These are phyloP conservation scores for Chamaenerion angustifolium DNA, from an alignment of 345 rosid species.

Conservation along the genomic window DNA sequence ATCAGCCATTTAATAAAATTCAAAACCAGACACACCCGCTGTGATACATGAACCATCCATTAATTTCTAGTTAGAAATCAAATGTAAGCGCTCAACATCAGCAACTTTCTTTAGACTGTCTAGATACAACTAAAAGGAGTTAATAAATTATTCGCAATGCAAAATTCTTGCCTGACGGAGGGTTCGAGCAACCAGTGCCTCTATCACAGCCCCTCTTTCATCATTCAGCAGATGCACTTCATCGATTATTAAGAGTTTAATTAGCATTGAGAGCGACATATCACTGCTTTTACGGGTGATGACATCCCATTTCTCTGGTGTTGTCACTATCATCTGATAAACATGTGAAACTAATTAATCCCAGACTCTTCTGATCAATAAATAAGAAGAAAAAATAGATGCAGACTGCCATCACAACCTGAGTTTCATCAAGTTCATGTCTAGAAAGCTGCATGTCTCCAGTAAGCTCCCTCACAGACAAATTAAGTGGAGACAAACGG, in stretches of 20 bases:
- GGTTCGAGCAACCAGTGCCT: conserved; percentile 96
- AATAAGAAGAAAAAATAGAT: conserved; percentile 5
- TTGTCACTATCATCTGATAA: conserved; percentile 94
- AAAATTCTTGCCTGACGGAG: conserved; percentile 68
- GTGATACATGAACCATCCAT: too few species aligned
- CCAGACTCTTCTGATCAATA: not conserved
- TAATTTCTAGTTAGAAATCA: too few species aligned
- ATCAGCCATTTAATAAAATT: not conserved
- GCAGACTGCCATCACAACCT: conserved; percentile 32
- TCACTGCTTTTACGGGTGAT: conserved; percentile 99
- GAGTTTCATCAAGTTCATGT: conserved; percentile 87
- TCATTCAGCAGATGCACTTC: conserved; percentile 98
- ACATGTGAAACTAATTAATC: conserved; percentile 5
- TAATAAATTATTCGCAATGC: conserved; percentile 4
- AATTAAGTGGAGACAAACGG: conserved; percentile 81
- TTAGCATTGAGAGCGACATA: conserved; percentile 93
- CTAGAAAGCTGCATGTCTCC: conserved; percentile 97
- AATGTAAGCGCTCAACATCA: too few species aligned
- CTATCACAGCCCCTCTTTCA: conserved; percentile 98
- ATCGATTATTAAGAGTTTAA: conserved; percentile 91
- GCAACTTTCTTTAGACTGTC: too few species aligned
- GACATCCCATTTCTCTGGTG: conserved; percentile 99
- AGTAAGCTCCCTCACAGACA: conserved; percentile 91
- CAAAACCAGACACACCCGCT: not conserved
- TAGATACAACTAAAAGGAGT: not conserved